These are phyloP conservation scores for Sporisorium reilianum DNA, from an alignment of 1,284 basidiomycete species.

Conservation along the genomic window DNA sequence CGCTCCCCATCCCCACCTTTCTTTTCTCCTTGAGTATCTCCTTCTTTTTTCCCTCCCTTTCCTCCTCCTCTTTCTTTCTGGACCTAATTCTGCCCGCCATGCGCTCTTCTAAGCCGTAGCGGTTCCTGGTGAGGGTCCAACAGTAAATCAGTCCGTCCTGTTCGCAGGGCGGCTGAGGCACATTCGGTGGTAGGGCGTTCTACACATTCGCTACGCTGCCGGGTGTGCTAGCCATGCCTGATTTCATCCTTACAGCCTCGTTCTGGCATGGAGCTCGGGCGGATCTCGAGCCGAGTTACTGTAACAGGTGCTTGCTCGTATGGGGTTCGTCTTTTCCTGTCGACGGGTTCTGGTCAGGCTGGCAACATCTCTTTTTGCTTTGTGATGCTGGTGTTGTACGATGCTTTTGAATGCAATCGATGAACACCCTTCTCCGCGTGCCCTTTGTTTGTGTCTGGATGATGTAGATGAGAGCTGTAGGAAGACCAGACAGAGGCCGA, in stretches of 20 bases:
- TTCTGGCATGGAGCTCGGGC: slow-evolving; percentile 17
- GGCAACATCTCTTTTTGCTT: slow-evolving; percentile 29
- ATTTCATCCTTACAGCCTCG: slow-evolving; percentile 20
- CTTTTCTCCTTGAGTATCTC: not conserved
- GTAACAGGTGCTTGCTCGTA: slow-evolving; percentile 44
- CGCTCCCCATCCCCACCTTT: not conserved
- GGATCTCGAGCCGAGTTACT: slow-evolving; percentile 30
- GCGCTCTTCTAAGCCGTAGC: slow-evolving; percentile 51
- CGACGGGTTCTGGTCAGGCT: slow-evolving; percentile 30
- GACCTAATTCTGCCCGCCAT: slow-evolving; percentile 57
- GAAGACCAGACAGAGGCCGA: not conserved
- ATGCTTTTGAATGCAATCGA: not conserved
- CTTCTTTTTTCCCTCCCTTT: not conserved
- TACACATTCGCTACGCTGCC: slow-evolving; percentile 50
- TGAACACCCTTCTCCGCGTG: not conserved
- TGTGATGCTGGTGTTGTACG: not conserved
- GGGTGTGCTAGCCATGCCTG: slow-evolving; percentile 34
- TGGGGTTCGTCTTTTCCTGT: slow-evolving; percentile 27
- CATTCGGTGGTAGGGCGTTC: slow-evolving; percentile 35
- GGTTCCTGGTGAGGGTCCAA: slow-evolving; percentile 60
- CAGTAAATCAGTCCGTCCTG: slow-evolving; percentile 25
- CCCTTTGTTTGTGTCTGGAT: not conserved
- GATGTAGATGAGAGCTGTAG: not conserved
- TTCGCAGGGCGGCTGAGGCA: slow-evolving; percentile 15
- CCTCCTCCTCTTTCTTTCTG: slow-evolving; percentile 5